phyloP scores from a whole-genome alignment of 371 early-diverging fungal species.

The Nosema muscidifuracis region DNA sequence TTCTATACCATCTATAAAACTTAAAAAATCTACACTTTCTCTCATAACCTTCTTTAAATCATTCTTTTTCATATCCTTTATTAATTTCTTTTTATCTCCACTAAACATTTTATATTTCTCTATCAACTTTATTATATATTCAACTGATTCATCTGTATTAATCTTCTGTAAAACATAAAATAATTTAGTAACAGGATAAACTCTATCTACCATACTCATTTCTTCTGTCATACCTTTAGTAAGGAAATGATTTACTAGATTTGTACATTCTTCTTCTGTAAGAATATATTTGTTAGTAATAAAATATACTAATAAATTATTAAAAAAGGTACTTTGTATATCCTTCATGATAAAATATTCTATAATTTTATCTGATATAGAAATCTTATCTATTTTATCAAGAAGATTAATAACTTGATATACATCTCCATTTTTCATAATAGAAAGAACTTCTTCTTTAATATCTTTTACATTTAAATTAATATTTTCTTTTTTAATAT shows the following conservation, averaged over 20 bases:
- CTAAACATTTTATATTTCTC: slow-evolving; percentile 34
- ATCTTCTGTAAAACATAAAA: slow-evolving; percentile 33
- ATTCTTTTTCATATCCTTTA: slow-evolving; percentile 1
- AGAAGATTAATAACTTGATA: slow-evolving; percentile 15
- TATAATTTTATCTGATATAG: slow-evolving; percentile 25
- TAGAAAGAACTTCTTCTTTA: slow-evolving; percentile 22
- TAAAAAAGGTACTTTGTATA: slow-evolving; percentile 32
- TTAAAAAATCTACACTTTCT: slow-evolving; percentile 30
- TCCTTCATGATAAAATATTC: slow-evolving; percentile 8
- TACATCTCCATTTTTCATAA: slow-evolving; percentile 16
- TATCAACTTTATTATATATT: slow-evolving; percentile 30
- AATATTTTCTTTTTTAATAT: background rate
- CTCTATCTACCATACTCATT: slow-evolving; percentile 38
- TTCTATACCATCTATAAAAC: slow-evolving; percentile 16
- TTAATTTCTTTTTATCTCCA: slow-evolving; percentile 8
- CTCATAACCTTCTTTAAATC: slow-evolving; percentile 18
- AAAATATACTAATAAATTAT: slow-evolving; percentile 28
- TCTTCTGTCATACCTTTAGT: slow-evolving; percentile 9
- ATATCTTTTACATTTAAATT: slow-evolving; percentile 9
- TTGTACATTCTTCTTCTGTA: slow-evolving; percentile 12
- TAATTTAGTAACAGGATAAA: slow-evolving; percentile 52
- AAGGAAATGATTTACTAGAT: slow-evolving; percentile 32
- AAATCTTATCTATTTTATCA: slow-evolving; percentile 13
- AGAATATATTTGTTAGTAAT: slow-evolving; percentile 47
- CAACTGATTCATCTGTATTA: background rate